phyloP scores from a whole-genome alignment of 2,329 filamentous ascomycete species.

The Ramichloridium luteum region DNA sequence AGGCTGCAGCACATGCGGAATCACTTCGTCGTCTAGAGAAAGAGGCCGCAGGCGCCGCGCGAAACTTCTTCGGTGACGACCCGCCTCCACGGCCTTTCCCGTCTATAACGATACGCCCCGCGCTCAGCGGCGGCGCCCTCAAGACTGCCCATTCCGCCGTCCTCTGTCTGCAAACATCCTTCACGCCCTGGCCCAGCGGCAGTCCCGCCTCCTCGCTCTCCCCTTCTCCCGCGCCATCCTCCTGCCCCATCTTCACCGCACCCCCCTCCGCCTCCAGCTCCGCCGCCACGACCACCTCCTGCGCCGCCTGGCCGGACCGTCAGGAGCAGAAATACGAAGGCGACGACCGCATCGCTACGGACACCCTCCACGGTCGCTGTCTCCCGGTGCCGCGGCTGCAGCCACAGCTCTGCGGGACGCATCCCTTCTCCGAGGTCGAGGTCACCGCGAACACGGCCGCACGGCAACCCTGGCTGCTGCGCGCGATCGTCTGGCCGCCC shows the following conservation, averaged over 20 bases:
- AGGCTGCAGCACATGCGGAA: too few species aligned
- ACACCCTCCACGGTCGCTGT: conserved; percentile 31
- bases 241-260: too few species aligned
- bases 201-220: too few species aligned
- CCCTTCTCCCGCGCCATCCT: too few species aligned
- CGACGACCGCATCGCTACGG: conserved; percentile 34
- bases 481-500: conserved; percentile 27
- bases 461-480: conserved; percentile 32
- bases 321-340: conserved; percentile 37
- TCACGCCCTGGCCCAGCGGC: conserved; percentile 7
- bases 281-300: neutral
- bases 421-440: too few species aligned
- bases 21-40: too few species aligned
- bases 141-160: conserved; percentile 18
- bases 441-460: conserved; percentile 25
- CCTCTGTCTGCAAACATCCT: conserved; percentile 30
- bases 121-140: conserved; percentile 12
- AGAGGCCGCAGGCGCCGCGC: too few species aligned
- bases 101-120: too few species aligned
- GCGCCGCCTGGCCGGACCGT: conserved; percentile 29
- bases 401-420: too few species aligned
- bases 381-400: conserved; percentile 33
- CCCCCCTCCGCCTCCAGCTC: too few species aligned
- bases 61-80: too few species aligned
- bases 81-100: too few species aligned